These are phyloP conservation scores for Fusarium chaquense DNA, from an alignment of 2,329 filamentous ascomycete genomes.

Conservation along the genomic window DNA sequence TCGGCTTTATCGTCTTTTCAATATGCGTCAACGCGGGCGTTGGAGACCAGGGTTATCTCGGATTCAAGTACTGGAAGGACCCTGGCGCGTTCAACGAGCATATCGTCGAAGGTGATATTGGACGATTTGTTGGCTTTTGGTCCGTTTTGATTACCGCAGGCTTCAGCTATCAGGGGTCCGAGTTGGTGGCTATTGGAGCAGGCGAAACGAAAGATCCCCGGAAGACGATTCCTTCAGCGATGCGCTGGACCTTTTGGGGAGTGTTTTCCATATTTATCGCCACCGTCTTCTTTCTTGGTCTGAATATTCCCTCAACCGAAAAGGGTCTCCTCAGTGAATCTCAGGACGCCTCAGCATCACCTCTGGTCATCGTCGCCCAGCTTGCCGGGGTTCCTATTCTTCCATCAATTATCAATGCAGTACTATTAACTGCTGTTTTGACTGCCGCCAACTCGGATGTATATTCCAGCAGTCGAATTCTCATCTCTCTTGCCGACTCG, in stretches of 20 bases:
- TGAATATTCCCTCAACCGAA: constrained; percentile 52
- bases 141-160: constrained; percentile 67
- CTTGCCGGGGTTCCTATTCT: constrained; percentile 71
- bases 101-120: constrained; percentile 59
- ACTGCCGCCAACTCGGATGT: constrained; percentile 71
- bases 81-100: constrained; percentile 64
- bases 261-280: constrained; percentile 31
- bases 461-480: constrained; percentile 75
- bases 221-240: constrained; percentile 50
- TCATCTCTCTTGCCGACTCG: constrained; percentile 75
- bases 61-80: constrained; percentile 56
- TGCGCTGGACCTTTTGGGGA: constrained; percentile 47
- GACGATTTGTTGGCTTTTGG: constrained; percentile 71
- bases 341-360: constrained; percentile 65
- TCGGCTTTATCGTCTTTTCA: constrained; percentile 66
- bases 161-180: constrained; percentile 50
- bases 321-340: constrained; percentile 65
- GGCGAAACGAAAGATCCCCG: constrained; percentile 52
- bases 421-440: constrained; percentile 74
- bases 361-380: constrained; percentile 75
- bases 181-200: constrained; percentile 48
- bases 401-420: constrained; percentile 75
- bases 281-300: constrained; percentile 19
- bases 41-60: constrained; percentile 61
- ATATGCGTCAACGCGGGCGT: constrained; percentile 65